These are phyloP conservation scores for Amaranthus cruentus DNA, from an alignment of 148 eudicot species.

Conservation along the genomic window DNA sequence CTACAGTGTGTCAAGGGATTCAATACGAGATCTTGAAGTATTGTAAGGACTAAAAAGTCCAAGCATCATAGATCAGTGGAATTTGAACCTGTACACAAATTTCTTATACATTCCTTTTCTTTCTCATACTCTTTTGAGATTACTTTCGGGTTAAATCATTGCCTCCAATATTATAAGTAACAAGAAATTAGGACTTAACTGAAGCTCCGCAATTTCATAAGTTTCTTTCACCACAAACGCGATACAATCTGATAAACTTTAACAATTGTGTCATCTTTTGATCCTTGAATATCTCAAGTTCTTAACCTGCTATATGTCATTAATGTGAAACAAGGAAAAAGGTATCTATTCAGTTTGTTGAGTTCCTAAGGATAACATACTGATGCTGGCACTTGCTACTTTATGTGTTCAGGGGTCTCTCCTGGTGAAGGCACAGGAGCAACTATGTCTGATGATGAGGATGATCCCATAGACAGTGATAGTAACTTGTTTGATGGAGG, in stretches of 20 bases:
- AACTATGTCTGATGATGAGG: conserved; percentile 95
- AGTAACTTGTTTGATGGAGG: conserved; percentile 66
- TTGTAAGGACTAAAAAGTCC: too few relatives aligned
- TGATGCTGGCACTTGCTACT: conserved; percentile 4
- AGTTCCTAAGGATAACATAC: not conserved
- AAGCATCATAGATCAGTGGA: not conserved
- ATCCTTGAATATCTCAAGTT: not conserved
- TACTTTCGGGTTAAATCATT: not conserved
- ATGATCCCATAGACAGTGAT: conserved; percentile 69
- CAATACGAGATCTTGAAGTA: too few relatives aligned
- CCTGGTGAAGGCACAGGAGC: conserved; percentile 95
- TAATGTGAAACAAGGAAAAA: not conserved
- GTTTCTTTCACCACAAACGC: not conserved
- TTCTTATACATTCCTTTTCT: not conserved
- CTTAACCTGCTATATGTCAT: not conserved
- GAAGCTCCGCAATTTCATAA: not conserved
- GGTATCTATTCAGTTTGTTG: not conserved
- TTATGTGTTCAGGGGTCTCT: conserved; percentile 52
- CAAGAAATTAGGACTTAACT: not conserved
- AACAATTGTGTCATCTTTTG: not conserved
- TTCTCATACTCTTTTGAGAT: not conserved
- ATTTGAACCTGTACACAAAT: not conserved
- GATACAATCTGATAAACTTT: too few relatives aligned
- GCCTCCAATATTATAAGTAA: not conserved
- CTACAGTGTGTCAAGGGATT: too few relatives aligned